A percentile compares a stretch with the other conserved stretches of the same genome.
Conservation (phyloP, 305 asterid genomes). For the Caryopteris hybrid region DNA sequence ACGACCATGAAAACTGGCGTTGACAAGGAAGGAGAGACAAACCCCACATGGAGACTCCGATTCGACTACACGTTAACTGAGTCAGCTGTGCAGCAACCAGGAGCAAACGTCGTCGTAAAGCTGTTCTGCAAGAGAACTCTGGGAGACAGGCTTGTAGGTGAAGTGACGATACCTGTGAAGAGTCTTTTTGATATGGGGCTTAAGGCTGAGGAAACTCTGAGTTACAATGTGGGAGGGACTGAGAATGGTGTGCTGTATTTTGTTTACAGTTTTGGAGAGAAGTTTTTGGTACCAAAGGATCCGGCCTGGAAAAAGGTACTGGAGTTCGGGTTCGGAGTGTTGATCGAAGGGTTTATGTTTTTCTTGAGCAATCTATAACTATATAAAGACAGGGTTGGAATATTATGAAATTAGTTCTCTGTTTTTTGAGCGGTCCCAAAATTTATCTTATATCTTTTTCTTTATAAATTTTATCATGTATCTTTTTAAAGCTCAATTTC, state of each 20-base stretch:
- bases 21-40: neutral
- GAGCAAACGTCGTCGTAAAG: slow-evolving; percentile 5
- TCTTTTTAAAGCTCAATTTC: no score
- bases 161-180: slow-evolving; percentile 15
- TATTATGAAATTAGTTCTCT: no score
- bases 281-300: neutral
- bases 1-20: slow-evolving; percentile 9
- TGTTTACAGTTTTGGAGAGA: slow-evolving; percentile 21
- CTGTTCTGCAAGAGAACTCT: slow-evolving; percentile 19
- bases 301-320: no score
- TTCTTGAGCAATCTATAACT: no score
- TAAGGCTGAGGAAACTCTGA: neutral
- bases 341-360: no score
- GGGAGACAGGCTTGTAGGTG: slow-evolving; percentile 19
- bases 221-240: slow-evolving; percentile 9
- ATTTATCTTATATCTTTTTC: no score
- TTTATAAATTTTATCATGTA: no score
- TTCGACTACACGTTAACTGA: slow-evolving; percentile 23
- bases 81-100: slow-evolving; percentile 5
- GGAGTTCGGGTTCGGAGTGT: no score
- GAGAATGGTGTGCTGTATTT: slow-evolving; percentile 12
- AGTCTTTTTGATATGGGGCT: slow-evolving; percentile 15
- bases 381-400: no score
- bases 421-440: no score
- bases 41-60: slow-evolving; percentile 25